Conservation (phyloP, 2,329 filamentous ascomycete genomes). For the Exutisphaerella laricina region DNA sequence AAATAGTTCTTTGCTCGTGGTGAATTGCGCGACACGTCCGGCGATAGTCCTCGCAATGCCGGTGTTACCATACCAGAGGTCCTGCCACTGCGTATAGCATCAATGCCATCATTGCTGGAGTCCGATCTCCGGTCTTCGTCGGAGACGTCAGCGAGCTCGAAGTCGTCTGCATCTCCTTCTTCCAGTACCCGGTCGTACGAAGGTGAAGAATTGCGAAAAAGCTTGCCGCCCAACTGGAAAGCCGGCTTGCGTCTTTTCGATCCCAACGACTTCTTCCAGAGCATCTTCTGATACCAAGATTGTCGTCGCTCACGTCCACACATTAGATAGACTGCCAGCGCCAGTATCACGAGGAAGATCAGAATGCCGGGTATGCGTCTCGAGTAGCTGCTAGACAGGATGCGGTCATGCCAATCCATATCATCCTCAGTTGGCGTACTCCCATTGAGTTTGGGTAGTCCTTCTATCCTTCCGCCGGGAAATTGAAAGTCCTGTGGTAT, state of each 20-base stretch:
- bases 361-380: slow-evolving; percentile 68
- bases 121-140: slow-evolving; percentile 44
- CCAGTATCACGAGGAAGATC: slow-evolving; percentile 68
- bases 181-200: slow-evolving; percentile 80
- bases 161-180: slow-evolving; percentile 66
- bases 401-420: slow-evolving; percentile 51
- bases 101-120: slow-evolving; percentile 14
- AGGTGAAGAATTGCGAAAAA: slow-evolving; percentile 55
- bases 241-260: slow-evolving; percentile 23
- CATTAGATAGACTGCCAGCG: slow-evolving; percentile 65
- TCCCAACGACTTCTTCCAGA: slow-evolving; percentile 42
- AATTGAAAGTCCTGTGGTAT: slow-evolving; percentile 68
- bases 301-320: slow-evolving; percentile 71
- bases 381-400: slow-evolving; percentile 60
- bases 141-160: slow-evolving; percentile 67
- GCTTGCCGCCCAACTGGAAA: slow-evolving; percentile 42
- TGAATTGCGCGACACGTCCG: slow-evolving; percentile 26
- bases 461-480: slow-evolving; percentile 49
- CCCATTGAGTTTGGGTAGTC: slow-evolving; percentile 34
- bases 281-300: slow-evolving; percentile 51
- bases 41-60: slow-evolving; percentile 27
- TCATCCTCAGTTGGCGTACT: slow-evolving; percentile 41
- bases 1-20: slow-evolving; percentile 37
- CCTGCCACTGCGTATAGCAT: slow-evolving; percentile 49
- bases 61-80: slow-evolving; percentile 65